Evolutionary conservation across 108 stramenopile species (phyloP).

Genomic region (Fragilariopsis cylindrus): DNA sequence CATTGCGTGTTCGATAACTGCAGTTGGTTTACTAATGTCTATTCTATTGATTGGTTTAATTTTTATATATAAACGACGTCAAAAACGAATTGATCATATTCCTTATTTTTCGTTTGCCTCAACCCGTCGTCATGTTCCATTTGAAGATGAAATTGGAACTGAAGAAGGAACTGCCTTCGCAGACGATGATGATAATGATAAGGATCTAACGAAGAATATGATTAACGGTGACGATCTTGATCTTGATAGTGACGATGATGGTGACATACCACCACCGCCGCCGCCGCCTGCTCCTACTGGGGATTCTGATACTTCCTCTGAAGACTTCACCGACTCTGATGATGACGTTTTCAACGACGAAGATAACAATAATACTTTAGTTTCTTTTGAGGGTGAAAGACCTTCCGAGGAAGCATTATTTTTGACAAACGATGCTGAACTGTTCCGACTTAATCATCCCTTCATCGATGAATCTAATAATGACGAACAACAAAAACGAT

Average conservation of each 20-base stretch:
- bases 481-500: conserved; percentile 17
- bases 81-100: not conserved
- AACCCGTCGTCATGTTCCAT: not conserved
- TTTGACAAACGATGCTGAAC: too few species aligned
- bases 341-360: not conserved
- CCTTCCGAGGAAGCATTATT: too few species aligned
- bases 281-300: not conserved
- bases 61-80: not conserved
- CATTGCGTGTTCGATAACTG: not conserved
- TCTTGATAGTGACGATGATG: not conserved
- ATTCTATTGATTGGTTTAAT: not conserved
- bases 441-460: not conserved
- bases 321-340: not conserved
- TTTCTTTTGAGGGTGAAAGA: too few species aligned
- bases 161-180: not conserved
- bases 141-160: not conserved
- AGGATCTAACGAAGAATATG: not conserved
- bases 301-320: not conserved
- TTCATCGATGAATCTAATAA: not conserved
- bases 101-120: not conserved
- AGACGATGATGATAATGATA: not conserved
- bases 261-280: not conserved
- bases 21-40: not conserved
- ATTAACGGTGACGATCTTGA: not conserved
- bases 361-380: too few species aligned